Base-by-base conservation (phyloP, 1,139 yeast genomes). In the Kurtzmaniella quercitrusa region DNA sequence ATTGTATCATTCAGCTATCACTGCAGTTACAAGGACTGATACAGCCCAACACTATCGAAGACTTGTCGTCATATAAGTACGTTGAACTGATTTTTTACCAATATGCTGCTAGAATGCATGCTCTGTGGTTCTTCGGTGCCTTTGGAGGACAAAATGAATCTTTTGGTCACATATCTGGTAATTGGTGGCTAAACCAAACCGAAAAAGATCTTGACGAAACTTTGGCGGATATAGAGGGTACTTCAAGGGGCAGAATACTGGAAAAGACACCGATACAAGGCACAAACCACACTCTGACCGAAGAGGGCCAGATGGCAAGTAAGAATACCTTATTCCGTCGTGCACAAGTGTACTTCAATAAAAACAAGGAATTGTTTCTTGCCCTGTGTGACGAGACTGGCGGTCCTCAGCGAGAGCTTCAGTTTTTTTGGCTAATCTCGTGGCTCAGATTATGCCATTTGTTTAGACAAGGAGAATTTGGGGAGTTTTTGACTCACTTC, bases 401-500 rank as follows among this genome's bases (percentile, higher is more conserved):
- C 19, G 41, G 40, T 6, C 29, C 41, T 12, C n/a, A 34, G n/a
- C 42, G 41, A 7, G 66, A 63, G 44, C 38, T 55, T 18, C 48
- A 47, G 14, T 66, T 49, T 46, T 63, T 52, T 44, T 55, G 58
- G 57, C 45, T 58, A 9, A 50, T 59, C 5, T 52, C 51, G 39
- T 57, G 63, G 49, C 51, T 61, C 37, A 46, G 58, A 41, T 49
- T 64, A 36, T 46, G 58, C 6, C 50, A 59, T 4, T 46, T 54
- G 34, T 66, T 66, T 50, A 60, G 59, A 34, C 60, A 58, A 29
- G 52, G 59, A 42, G 49, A 59, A 18, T 55, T 66, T 38, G 45
- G 49, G 9, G 63, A 59, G 33, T 68, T 59, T 46, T 49, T 56
- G 34, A 41, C 49, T 9, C 62, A 58, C 23, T 64, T 66, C 37